Evolutionary conservation across 208 protist genomes (phyloP), one percentile per base, ranked within the genome.

Genomic region (Leishmania major): DNA sequence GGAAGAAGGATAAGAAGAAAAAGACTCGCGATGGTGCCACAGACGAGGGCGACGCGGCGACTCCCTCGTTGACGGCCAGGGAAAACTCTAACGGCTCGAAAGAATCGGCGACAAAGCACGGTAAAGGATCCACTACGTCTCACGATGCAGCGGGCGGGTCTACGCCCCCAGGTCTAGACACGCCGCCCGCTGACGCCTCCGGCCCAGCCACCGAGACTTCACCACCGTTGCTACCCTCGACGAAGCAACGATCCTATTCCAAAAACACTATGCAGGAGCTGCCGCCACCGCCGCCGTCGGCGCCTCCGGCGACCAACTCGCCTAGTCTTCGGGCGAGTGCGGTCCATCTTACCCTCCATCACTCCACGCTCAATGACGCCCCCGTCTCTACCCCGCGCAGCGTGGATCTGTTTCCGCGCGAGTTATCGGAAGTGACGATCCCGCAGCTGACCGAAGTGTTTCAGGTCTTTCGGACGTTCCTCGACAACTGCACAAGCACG

Each of bases 1-100:
- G 86, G 78, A 81, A 85, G 73, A 90, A 89, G 85, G 82, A 89
- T 57, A 89, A 91, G 84, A 90, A 87, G 45, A 80, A 86, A 31
- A 88, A 87, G 53, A 49, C 35, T 37, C 37, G 31, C 40, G 75
- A 69, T 6, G 31, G 10, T 13, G 22, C 11, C 22, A 47, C 22
- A 25, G 40, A 79, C 31, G 75, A 80, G 35, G 75, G 82, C 28
- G 53, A 37, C 11, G 76, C 69, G 3, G 77, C 62, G 25, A 40
- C 45, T 1, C 51, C 62, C 57, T 40, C 76, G 8, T 71, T 75
- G 51, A 28, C 66, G 11, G 43, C 53, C 22, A 31, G 66, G 57
- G 55, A 28, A 45, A 31, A 69, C 17, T 31, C 78, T 5, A 35
- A 22, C 1, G 70, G 79, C 40, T 17, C 78, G 37, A 84, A 77